Evolutionary conservation across 805 yeast genomes (phyloP), one percentile per base, ranked within the genome.

Genomic region (Candida pseudoglaebosa): DNA sequence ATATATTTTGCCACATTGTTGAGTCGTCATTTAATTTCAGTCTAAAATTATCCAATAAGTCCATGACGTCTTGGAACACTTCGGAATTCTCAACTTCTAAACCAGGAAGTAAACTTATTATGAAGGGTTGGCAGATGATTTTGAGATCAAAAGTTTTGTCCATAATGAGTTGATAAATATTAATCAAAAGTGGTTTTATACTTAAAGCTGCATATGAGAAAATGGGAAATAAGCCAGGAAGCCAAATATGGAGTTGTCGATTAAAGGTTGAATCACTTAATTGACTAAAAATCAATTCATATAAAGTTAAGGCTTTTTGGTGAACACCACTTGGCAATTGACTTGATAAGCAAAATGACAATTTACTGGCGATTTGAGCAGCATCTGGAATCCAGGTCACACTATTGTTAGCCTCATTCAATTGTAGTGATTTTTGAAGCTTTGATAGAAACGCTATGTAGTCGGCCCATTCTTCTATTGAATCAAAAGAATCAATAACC

Each of bases 381-480:
- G 82, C 77, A 33, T 67, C 71, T 0, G 96, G 98, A 9, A 91
- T 70, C 74, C 78, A 77, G 3, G 48, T 39, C 32, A 45, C 32
- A 1, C 41, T 31, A 16, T 44, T 41, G 2, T 42, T 48, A 55
- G 53, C 62, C 40, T 53, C 59, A 2, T 47, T 50, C 28, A 62
- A 49, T 41, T 53, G 65, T 29, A 90, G 60, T 0, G 95, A 81
- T 56, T 88, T 86, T 42, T 80, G 79, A 4, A 95, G 71, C 43
- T 84, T 78, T 2, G 91, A 80, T 32, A 95, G 67, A 56, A 87
- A 90, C 16, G 97, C 83, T 40, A 93, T 93, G 57, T 91, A 89
- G 57, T 93, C 99, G 10, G 99, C 98, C 99, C 99, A 93, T 65
- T 93, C 99, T 22, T 80, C 84, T 1, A 89, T 83, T 2, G 84